Base-by-base conservation (phyloP, 2,329 filamentous ascomycete species). In the Fusarium brevicatenulatum region DNA sequence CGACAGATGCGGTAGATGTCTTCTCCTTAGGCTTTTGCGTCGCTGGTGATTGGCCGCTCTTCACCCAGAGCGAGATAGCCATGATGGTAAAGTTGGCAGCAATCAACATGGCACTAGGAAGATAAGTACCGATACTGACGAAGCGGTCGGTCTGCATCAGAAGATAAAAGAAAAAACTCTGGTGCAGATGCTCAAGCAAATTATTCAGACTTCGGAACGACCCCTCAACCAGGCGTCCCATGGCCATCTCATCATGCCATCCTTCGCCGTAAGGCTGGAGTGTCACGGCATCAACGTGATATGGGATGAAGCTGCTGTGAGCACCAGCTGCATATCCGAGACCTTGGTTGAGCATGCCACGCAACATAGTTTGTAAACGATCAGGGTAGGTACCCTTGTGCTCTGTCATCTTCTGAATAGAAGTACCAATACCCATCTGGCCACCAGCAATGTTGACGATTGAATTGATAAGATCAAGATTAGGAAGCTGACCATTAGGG, bases 81-180 rank as follows among this genome's bases (percentile, higher is more conserved):
- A 95, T 97, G 80, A 99, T 95, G 36, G 93, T 97, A 79, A 98
- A 98, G 81, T 95, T 98, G 47, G 92, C 93, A 4, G 96, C 96
- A 64, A 99, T 88, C 56, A 98, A 84, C 96, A 99, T 99, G n/a
- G 96, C 96, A 76, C 94, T 97, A 0, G 96, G 96, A 7, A 99
- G 87, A 79, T 99, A 99, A 3, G 95, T 99, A 21, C 96, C 96
- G 72, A 99, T 99, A 82, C 95, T 98, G 76, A 98, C 96, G 80
- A 99, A 99, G 16, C 95, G 91, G 77, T 96, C 93, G 36, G 91
- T 90, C 75, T 97, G 92, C 90, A 98, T 95, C 49, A 99, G 87
- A 57, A 99, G 86, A 81, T 99, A 99, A 84, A 99, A 98, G 88
- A 99, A 99, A 86, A 99, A 99, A 81, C 95, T 98, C 84, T 99